Evolutionary conservation across 2,329 filamentous ascomycete genomes (phyloP), one percentile per base, ranked within the genome.

Genomic region (Aureobasidium leucospermi): DNA sequence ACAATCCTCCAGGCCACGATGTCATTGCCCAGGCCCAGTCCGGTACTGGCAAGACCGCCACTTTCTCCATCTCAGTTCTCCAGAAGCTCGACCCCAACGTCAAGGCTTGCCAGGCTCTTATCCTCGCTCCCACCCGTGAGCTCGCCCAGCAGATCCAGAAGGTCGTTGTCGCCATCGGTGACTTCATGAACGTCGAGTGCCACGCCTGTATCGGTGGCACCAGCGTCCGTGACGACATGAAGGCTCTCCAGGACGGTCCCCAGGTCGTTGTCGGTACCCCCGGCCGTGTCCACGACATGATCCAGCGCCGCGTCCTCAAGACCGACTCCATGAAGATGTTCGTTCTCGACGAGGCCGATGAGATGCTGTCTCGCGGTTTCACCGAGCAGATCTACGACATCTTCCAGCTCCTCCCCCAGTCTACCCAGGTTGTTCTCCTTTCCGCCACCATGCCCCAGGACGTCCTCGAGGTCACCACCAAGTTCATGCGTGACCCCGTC

Each of bases 371-470:
- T 75, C 93, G 93, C 73, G 94, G 94, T 84, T 99, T 99, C 86
- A 96, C 92, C 71, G 94, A 99, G 83, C 94, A 99, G 83, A 99
- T 99, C 81, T 99, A 99, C 85, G 94, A 99, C 78, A 96, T 99
- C 80, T 99, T 96, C 87, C 93, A 96, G 81, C 89, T 96, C 63
- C 88, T 99, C 59, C 94, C 94, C 61, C 94, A 96, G 80, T 92
- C 90, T 65, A 99, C 93, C 74, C 94, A 99, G 84, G 94, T 99
- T 67, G 93, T 97, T 68, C 89, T 99, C 61, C 86, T 99, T 60
- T 97, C 94, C 62, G 94, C 94, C 72, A 99, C 94, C 76, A 96
- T 99, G 87, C 94, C 94, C 72, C 91, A 96, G 83, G 94, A 99
- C 74, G 94, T 99, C 64, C 87, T 99, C 63, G 94, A 99, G 82